Evolutionary conservation across 2,329 filamentous ascomycete genomes (phyloP), one percentile per base, ranked within the genome.

Genomic region (Ophiostoma fasciatum): DNA sequence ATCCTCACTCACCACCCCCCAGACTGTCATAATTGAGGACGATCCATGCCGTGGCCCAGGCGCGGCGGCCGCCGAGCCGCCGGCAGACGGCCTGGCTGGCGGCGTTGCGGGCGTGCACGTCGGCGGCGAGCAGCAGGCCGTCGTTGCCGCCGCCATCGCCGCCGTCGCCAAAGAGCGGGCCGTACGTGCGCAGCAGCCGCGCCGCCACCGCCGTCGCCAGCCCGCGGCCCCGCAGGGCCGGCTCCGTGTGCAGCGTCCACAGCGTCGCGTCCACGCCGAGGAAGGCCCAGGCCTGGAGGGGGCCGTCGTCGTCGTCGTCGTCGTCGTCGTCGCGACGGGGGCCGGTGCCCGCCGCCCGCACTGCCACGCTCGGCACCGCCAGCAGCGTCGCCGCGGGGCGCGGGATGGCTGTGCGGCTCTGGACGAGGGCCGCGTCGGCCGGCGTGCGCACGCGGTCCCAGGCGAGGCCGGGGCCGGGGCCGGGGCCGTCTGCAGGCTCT

Each of bases 211-310:
- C 59, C 50, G 76, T 79, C 2, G 76, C 78, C 21, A 82, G 54
- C 0, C 78, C 78, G 28, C 57, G 62, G 0, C 74, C 67, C 21
- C 78, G 66, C 45, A 71, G 78, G 2, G 59, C 48, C 28, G 66
- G 61, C 61, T 78, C 74, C 36, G 68, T 73, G 49, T 78, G 71
- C 25, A 80, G 52, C 21, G 66, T 68, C 10, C 63, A 68, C 13
- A 79, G 50, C n/a, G 68, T 73, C 1, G 66, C 74, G 47, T 81
- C 76, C 3, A 67, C 56, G 0, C 71, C 62, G 5, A 72, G 49
- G 34, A 82, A 79, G 0, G 66, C 68, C 78, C 78, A 83, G 0
- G 75, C 71, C 5, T 82, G 55, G 0, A 67, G 62, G 2, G 56
- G 63, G 1, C 59, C 62, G 14, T 66, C 60, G 1, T 52, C 48